Base-by-base conservation (phyloP, 768 basidiomycete species). In the Phaffia tasmanica region DNA sequence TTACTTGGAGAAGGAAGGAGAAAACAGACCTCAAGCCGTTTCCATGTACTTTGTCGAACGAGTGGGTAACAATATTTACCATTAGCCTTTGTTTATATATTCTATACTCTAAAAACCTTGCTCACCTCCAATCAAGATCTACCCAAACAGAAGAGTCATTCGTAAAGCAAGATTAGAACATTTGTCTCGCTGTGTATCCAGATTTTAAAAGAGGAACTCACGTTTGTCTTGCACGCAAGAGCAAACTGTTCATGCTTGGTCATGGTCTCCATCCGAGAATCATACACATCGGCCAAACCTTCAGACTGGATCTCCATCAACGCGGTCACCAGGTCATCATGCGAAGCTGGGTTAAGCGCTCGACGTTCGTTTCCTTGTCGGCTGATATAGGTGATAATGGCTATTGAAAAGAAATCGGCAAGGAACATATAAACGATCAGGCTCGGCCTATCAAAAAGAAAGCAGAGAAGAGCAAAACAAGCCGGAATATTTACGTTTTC, bases 51-150 rank as follows among this genome's bases (percentile, higher is more conserved):
- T 42, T 42, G 11, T 42, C 35, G 6, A 42, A 11, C 6, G 11
- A 42, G 11, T n/a, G n/a, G n/a, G n/a, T n/a, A n/a, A n/a, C n/a
- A n/a, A n/a, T n/a, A n/a, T n/a, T n/a, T n/a, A n/a, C n/a, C n/a
- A n/a, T n/a, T n/a, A n/a, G n/a, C n/a, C n/a, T n/a, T n/a, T n/a
- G n/a, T n/a, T n/a, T n/a, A n/a, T n/a, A n/a, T n/a, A n/a, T n/a
- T n/a, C n/a, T n/a, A n/a, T 42, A 42, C 35, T 42, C n/a, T 42
- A 42, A 11, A 42, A 42, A 42, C 11, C 35, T 42, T 42, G 35
- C 53, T 54, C 15, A 54, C 53, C 53, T 54, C 53, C 53, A 54
- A 54, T 23, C 29, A 54, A 5, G 15, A 54, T 54, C 53, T 54
- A 15, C n/a, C 9, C 23, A 54, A 9, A 23, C n/a, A 29, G 15